phyloP scores from a whole-genome alignment of 1,284 basidiomycete species.

The Austroboletus niveus region DNA sequence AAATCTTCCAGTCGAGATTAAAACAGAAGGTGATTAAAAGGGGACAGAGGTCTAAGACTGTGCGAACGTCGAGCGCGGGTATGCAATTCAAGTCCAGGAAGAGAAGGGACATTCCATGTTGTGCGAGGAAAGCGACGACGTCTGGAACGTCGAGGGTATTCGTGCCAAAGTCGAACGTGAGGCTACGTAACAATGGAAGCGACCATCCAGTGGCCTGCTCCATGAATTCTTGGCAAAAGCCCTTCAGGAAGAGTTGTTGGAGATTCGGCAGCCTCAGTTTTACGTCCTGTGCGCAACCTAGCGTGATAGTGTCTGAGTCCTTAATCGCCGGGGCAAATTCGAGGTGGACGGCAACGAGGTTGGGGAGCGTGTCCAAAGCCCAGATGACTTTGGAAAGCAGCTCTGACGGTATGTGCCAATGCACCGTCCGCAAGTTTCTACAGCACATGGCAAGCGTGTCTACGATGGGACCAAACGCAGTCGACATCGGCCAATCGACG shows the following conservation, averaged over 20 bases:
- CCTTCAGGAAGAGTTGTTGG: constrained; percentile 58
- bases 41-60: constrained; percentile 61
- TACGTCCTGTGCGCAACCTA: constrained; percentile 59
- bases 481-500: constrained; percentile 57
- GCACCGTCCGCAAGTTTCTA: constrained; percentile 51
- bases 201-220: constrained; percentile 67
- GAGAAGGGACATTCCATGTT: constrained; percentile 54
- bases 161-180: constrained; percentile 52
- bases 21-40: constrained; percentile 60
- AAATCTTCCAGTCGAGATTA: constrained; percentile 66
- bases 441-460: constrained; percentile 56
- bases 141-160: constrained; percentile 56
- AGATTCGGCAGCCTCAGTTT: constrained; percentile 55
- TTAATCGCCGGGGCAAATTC: constrained; percentile 40
- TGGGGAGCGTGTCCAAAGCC: constrained; percentile 58
- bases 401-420: constrained; percentile 54
- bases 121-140: constrained; percentile 51
- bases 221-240: constrained; percentile 58
- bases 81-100: constrained; percentile 64
- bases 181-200: constrained; percentile 52
- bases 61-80: constrained; percentile 50
- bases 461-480: constrained; percentile 56
- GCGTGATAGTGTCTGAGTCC: constrained; percentile 34
- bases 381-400: constrained; percentile 63
- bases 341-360: constrained; percentile 52